Conservation (phyloP, 208 protist genomes). For the Crithidia mellificae region DNA sequence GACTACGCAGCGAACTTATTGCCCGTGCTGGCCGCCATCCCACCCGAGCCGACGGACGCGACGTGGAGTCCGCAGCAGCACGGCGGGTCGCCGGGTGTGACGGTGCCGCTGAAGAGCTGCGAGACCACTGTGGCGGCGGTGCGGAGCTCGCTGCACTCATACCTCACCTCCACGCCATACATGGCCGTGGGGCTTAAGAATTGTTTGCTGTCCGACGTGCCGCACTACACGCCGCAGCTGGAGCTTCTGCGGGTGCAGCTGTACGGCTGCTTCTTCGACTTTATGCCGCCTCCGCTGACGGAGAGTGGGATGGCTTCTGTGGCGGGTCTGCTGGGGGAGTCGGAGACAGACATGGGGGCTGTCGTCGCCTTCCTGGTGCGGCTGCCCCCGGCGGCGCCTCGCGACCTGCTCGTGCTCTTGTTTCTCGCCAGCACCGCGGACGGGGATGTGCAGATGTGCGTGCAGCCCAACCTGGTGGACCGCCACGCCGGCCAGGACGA, state of each 20-base stretch:
- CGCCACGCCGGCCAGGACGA: slow-evolving; percentile 22
- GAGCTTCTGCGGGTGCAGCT: slow-evolving; percentile 36
- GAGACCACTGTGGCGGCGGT: slow-evolving; percentile 38
- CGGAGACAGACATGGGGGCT: slow-evolving; percentile 37
- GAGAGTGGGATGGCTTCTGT: slow-evolving; percentile 46
- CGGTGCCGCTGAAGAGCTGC: slow-evolving; percentile 34
- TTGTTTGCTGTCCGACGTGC: slow-evolving; percentile 35
- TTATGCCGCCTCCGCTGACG: slow-evolving; percentile 37
- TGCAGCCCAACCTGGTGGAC: slow-evolving; percentile 44
- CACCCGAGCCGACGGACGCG: slow-evolving; percentile 35
- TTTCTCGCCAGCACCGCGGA: slow-evolving; percentile 41
- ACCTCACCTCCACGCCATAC: slow-evolving; percentile 39
- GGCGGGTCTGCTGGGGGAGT: slow-evolving; percentile 42
- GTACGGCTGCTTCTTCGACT: slow-evolving; percentile 60
- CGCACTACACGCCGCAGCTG: slow-evolving; percentile 29
- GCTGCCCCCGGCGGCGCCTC: slow-evolving; percentile 18
- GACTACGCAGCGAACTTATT: slow-evolving; percentile 62
- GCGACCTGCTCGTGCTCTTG: slow-evolving; percentile 47
- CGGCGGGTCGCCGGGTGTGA: slow-evolving; percentile 57
- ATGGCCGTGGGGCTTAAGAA: slow-evolving; percentile 51
- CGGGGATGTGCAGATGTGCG: slow-evolving; percentile 30
- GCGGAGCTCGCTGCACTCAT: slow-evolving; percentile 37
- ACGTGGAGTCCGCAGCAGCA: slow-evolving; percentile 51
- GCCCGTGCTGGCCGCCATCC: slow-evolving; percentile 61
- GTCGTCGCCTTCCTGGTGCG: slow-evolving; percentile 34